Evolutionary conservation across 177 flowering plant species (phyloP).

Genomic region (Telopea speciosissima): DNA sequence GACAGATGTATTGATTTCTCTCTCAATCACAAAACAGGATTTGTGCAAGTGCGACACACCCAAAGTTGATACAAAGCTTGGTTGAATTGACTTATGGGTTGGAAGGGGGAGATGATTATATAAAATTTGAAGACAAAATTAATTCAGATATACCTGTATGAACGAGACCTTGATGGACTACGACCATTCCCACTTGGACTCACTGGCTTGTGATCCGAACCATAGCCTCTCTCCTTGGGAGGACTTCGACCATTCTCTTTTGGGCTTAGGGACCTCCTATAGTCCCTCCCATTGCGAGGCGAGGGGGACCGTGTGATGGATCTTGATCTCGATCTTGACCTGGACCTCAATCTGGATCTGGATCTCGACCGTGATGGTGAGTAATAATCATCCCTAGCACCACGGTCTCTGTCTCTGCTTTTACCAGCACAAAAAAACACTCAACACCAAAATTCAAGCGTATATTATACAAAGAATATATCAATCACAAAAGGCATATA

Average conservation of each 20-base stretch:
- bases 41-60: too few relatives aligned
- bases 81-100: too few relatives aligned
- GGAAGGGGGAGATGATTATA: too few relatives aligned
- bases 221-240: constrained; percentile 1
- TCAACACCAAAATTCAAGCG: background rate
- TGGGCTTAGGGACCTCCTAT: background rate
- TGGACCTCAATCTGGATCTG: constrained; percentile 7
- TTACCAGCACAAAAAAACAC: background rate
- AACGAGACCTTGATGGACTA: background rate
- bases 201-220: constrained; percentile 20
- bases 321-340: constrained; percentile 2
- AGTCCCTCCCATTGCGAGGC: constrained; percentile 29
- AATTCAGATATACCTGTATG: background rate
- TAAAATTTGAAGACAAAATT: background rate
- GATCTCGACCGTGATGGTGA: constrained; percentile 23
- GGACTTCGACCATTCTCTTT: background rate
- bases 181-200: constrained; percentile 22
- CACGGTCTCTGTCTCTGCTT: constrained; percentile 33
- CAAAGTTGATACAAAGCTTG: too few relatives aligned
- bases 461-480: background rate
- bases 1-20: too few relatives aligned
- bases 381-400: constrained; percentile 28
- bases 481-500: background rate
- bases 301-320: constrained; percentile 39
- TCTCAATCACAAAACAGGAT: too few relatives aligned